Base-by-base conservation (phyloP, 148 eudicot species). In the Polygonum maritimum region DNA sequence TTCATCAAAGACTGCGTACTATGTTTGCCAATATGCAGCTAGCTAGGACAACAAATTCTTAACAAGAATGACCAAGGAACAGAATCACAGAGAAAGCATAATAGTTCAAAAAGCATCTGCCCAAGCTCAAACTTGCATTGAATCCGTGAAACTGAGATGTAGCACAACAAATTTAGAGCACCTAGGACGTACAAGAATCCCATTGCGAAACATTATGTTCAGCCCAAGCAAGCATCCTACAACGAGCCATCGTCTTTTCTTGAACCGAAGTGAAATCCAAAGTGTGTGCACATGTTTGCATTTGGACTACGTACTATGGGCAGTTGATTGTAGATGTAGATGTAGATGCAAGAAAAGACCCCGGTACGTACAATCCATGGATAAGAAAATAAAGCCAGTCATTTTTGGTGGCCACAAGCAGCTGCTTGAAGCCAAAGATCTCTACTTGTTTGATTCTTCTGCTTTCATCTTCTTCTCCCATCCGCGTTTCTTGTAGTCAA, bases 401-500 rank as follows among this genome's bases (percentile, higher is more conserved):
- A 6, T 6, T 6, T 44, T 10, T 44, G 7, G 47, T 44, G 47
- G 47, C 47, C 47, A 44, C 47, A 44, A 44, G 47, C 47, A 44
- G 47, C 47, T 44, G 7, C 6, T 52, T 52, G 67, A 10, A 60
- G 36, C 13, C 67, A 60, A 26, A 10, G 35, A 26, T 7, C 5
- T 57, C 41, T 74, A 81, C 74, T 78, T 81, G 44, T 76, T 60
- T 44, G 69, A 35, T 4, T 86, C 91, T 74, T 93, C 94, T 71
- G 83, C 96, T 74, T 90, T 90, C 96, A 92, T 90, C 90, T 94
- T 92, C 86, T 85, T 87, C 80, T 87, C 96, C 98, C 98, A 92
- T 81, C 80, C 87, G 74, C 97, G 69, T 89, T 84, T 92, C 90
- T 87, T 82, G 78, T 88, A 90, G 77, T 94, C 94, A 0, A 90